These are phyloP conservation scores for Botryotinia convoluta DNA, from an alignment of 2,329 filamentous ascomycete genomes.

Conservation along the genomic window DNA sequence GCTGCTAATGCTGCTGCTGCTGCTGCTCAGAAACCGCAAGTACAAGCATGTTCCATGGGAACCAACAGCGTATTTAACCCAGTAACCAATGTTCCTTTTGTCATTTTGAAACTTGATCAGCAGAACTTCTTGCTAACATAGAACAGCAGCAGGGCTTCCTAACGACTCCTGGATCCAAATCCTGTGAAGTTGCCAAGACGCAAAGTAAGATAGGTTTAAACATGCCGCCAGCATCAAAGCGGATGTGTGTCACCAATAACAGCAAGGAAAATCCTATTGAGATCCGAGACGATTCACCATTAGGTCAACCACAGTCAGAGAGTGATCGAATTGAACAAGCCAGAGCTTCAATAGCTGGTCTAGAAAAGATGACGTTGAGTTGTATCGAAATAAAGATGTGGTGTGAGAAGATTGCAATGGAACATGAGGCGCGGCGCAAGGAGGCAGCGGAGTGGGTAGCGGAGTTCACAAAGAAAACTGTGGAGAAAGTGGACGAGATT, in stretches of 20 bases:
- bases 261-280: neutral
- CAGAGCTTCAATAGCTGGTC: neutral
- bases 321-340: neutral
- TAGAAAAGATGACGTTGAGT: accelerated
- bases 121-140: neutral
- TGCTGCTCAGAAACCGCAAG: neutral
- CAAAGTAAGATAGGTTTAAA: neutral
- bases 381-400: too few species aligned
- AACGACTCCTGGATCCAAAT: neutral
- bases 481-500: neutral
- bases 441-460: neutral
- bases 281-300: neutral
- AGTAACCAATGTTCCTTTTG: neutral
- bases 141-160: neutral
- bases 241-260: neutral
- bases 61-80: neutral
- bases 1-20: neutral
- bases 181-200: neutral
- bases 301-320: neutral
- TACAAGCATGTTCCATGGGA: neutral
- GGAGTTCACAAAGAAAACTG: neutral
- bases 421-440: neutral
- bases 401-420: neutral
- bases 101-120: neutral
- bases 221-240: neutral